Conservation (phyloP, 2,329 filamentous ascomycete genomes). For the Microdochium nivale region DNA sequence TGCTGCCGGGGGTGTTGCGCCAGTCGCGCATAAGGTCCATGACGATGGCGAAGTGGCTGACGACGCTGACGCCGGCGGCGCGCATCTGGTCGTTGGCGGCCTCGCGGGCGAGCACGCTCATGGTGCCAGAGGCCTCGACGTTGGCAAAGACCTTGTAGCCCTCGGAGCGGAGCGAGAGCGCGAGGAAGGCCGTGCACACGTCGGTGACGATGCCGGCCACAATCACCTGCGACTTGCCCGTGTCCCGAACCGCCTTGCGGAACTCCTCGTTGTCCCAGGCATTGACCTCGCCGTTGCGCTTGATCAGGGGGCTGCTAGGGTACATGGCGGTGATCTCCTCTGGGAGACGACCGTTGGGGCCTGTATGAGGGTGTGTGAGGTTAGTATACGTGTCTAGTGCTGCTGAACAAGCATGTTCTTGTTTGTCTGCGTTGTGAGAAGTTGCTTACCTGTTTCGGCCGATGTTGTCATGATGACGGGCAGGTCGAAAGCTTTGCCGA, state of each 20-base stretch:
- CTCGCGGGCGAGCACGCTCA: conserved; percentile 49
- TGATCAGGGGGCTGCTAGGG: conserved; percentile 56
- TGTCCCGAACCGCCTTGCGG: conserved; percentile 53
- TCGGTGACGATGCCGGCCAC: conserved; percentile 66
- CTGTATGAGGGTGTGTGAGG: conserved; percentile 18
- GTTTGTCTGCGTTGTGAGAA: neutral
- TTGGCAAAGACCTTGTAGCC: conserved; percentile 67
- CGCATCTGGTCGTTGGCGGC: conserved; percentile 61
- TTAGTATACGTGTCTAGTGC: too few species aligned
- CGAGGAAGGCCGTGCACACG: conserved; percentile 66
- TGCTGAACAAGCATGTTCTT: neutral
- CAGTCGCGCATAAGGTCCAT: conserved; percentile 66
- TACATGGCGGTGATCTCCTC: conserved; percentile 62
- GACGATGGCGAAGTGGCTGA: conserved; percentile 54
- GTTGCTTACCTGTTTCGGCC: conserved; percentile 39
- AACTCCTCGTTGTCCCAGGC: conserved; percentile 71
- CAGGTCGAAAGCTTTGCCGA: conserved; percentile 58
- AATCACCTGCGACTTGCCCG: conserved; percentile 62
- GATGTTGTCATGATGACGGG: conserved; percentile 66
- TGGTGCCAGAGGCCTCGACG: conserved; percentile 62
- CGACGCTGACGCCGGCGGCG: conserved; percentile 54
- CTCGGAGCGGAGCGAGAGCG: conserved; percentile 60
- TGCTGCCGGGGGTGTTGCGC: conserved; percentile 43
- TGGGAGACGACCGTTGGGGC: conserved; percentile 63
- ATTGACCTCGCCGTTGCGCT: conserved; percentile 63